Evolutionary conservation across 441 rosid species (phyloP).

Genomic region (Bocquillonia castaneifolia): DNA sequence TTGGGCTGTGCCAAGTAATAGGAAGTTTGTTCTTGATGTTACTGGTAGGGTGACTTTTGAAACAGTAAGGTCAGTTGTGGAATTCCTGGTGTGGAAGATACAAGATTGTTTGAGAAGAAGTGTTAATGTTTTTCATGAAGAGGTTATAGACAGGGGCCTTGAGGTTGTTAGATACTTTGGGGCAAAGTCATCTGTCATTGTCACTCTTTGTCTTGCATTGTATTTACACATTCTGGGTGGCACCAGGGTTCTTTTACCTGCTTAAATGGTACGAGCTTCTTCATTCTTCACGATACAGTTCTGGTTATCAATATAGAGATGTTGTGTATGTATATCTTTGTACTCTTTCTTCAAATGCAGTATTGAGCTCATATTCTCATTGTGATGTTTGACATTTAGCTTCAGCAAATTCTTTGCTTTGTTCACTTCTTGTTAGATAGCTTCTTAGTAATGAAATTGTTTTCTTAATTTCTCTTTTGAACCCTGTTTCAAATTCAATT

Average conservation of each 20-base stretch:
- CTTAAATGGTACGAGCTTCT: conserved; percentile 26
- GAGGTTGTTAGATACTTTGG: conserved; percentile 59
- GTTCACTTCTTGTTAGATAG: background rate
- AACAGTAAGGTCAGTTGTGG: conserved; percentile 57
- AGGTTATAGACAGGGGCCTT: conserved; percentile 56
- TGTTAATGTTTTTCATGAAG: conserved; percentile 40
- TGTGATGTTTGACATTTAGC: conserved; percentile 10
- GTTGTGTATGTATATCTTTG: conserved; percentile 21
- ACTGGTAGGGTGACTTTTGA: conserved; percentile 87
- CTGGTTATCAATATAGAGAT: conserved; percentile 13
- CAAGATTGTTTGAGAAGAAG: conserved; percentile 51
- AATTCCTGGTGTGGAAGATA: conserved; percentile 51
- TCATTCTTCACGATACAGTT: background rate
- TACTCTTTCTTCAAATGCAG: conserved; percentile 17
- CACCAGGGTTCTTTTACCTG: conserved; percentile 42
- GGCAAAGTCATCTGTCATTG: conserved; percentile 62
- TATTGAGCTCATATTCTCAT: conserved; percentile 4
- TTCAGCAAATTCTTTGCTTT: conserved; percentile 9
- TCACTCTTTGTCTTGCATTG: conserved; percentile 70
- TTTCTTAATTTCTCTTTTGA: background rate
- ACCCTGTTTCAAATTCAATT: too few relatives aligned
- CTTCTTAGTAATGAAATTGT: background rate
- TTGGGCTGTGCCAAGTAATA: conserved; percentile 67
- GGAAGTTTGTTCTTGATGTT: conserved; percentile 78
- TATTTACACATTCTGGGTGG: conserved; percentile 59